Evolutionary conservation across 2,329 filamentous ascomycete genomes (phyloP).

Genomic region (Magnaporthales sp.): DNA sequence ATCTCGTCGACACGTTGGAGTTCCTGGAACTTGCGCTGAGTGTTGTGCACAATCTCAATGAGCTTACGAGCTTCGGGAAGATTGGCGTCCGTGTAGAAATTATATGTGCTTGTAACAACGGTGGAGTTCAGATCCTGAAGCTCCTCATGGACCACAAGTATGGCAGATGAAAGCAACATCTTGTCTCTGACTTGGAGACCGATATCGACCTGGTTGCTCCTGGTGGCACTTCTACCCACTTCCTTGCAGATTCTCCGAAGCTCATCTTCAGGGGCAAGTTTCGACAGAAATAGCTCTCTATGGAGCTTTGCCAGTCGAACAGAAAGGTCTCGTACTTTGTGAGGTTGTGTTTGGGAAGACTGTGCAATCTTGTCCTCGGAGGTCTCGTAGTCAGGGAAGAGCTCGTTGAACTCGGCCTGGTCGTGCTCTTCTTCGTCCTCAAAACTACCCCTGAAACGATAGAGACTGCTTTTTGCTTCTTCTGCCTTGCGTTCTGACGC

Average conservation of each 20-base stretch:
- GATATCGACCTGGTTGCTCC: not conserved
- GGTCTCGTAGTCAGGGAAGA: conserved; percentile 73
- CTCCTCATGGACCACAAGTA: conserved; percentile 58
- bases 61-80: conserved; percentile 66
- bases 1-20: conserved; percentile 60
- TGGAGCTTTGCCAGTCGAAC: conserved; percentile 55
- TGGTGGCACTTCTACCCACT: not conserved
- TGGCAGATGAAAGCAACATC: conserved; percentile 54
- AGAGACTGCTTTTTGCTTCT: conserved; percentile 66
- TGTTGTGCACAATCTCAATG: conserved; percentile 57
- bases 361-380: conserved; percentile 28
- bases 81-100: conserved; percentile 85
- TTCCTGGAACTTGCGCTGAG: conserved; percentile 63
- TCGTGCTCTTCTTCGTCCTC: conserved; percentile 70
- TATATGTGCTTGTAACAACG: conserved; percentile 45
- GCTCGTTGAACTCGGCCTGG: conserved; percentile 63
- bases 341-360: not conserved
- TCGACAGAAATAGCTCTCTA: conserved; percentile 38
- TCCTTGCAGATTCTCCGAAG: conserved; percentile 33
- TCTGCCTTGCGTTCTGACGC: conserved; percentile 68
- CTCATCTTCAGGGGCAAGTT: conserved; percentile 28
- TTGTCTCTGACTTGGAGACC: conserved; percentile 28
- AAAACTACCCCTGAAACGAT: conserved; percentile 70
- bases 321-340: conserved; percentile 45
- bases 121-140: conserved; percentile 18